These are phyloP conservation scores for Hygrophila difformis DNA, from an alignment of 257 asterid species.

Conservation along the genomic window DNA sequence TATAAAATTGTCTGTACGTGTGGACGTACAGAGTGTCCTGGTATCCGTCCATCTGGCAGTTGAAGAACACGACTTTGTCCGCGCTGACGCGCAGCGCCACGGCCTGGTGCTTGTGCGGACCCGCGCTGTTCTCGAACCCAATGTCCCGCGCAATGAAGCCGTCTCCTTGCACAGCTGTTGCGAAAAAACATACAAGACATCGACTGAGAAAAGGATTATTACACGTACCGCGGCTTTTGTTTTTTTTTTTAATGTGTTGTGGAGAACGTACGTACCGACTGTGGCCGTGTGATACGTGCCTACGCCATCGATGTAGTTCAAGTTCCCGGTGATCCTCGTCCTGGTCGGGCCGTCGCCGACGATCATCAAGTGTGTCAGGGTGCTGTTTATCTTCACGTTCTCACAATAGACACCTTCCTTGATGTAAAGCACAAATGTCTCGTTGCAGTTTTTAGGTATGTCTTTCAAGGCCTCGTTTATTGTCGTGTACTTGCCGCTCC, in stretches of 20 bases:
- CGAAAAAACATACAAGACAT: background rate
- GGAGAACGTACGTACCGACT: constrained; percentile 34
- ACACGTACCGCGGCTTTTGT: too few relatives aligned
- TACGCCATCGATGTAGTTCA: constrained; percentile 51
- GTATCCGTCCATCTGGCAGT: constrained; percentile 74
- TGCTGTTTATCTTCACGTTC: constrained; percentile 30
- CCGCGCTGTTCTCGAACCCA: constrained; percentile 74
- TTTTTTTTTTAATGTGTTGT: too few relatives aligned
- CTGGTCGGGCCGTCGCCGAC: constrained; percentile 75
- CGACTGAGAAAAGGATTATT: too few relatives aligned
- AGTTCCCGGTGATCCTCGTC: constrained; percentile 61
- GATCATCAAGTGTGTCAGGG: constrained; percentile 26
- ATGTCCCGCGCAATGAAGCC: constrained; percentile 62
- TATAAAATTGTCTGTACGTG: constrained; percentile 71
- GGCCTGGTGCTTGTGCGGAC: constrained; percentile 75
- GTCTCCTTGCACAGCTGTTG: constrained; percentile 53
- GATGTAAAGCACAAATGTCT: constrained; percentile 33
- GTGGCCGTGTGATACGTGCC: constrained; percentile 57
- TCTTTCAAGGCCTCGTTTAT: constrained; percentile 37
- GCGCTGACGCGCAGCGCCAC: constrained; percentile 75
- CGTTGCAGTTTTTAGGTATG: constrained; percentile 26
- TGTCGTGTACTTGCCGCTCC: constrained; percentile 42
- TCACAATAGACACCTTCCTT: constrained; percentile 63
- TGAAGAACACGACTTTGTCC: constrained; percentile 54
- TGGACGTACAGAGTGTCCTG: constrained; percentile 78